Evolutionary conservation across 768 basidiomycete genomes (phyloP).

Genomic region (Paxillus involutus): DNA sequence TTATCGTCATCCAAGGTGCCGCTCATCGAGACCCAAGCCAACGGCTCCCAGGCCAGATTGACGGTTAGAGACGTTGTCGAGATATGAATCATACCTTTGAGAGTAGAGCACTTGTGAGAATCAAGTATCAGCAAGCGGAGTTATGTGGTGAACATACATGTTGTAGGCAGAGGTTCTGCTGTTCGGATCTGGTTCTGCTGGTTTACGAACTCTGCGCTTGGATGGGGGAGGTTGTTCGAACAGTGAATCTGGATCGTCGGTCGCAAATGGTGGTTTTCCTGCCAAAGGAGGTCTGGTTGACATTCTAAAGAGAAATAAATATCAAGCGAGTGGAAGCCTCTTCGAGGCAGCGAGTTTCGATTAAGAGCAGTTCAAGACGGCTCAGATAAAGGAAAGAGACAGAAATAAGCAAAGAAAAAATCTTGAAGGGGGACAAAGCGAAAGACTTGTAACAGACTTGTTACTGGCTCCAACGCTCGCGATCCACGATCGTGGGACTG

Average conservation of each 20-base stretch:
- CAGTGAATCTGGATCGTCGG: constrained; percentile 63
- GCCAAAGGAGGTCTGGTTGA: neutral
- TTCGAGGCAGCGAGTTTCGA: constrained; percentile 22
- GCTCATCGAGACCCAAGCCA: constrained; percentile 48
- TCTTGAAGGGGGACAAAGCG: constrained; percentile 1
- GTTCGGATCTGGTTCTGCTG: constrained; percentile 51
- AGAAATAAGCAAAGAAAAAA: constrained; percentile 3
- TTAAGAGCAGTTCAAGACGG: constrained; percentile 8
- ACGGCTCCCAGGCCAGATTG: constrained; percentile 55
- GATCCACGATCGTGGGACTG: constrained; percentile 19
- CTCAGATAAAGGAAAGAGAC: constrained; percentile 6
- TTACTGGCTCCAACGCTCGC: constrained; percentile 7
- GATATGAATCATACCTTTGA: constrained; percentile 63
- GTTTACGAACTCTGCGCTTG: constrained; percentile 37
- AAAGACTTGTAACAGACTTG: neutral
- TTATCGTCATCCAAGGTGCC: constrained; percentile 42
- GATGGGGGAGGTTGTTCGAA: constrained; percentile 49
- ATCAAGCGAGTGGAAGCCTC: constrained; percentile 32
- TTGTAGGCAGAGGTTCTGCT: constrained; percentile 62
- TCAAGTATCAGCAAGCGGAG: neutral
- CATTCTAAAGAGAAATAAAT: constrained; percentile 9
- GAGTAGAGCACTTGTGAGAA: constrained; percentile 5
- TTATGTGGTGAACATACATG: constrained; percentile 48
- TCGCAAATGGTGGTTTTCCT: constrained; percentile 36
- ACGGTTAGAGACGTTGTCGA: constrained; percentile 41